Percentiles rank a stretch among this genome's conserved stretches.
phyloP scores from a whole-genome alignment of 306 rosid species.

The Notholithocarpus densiflorus region DNA sequence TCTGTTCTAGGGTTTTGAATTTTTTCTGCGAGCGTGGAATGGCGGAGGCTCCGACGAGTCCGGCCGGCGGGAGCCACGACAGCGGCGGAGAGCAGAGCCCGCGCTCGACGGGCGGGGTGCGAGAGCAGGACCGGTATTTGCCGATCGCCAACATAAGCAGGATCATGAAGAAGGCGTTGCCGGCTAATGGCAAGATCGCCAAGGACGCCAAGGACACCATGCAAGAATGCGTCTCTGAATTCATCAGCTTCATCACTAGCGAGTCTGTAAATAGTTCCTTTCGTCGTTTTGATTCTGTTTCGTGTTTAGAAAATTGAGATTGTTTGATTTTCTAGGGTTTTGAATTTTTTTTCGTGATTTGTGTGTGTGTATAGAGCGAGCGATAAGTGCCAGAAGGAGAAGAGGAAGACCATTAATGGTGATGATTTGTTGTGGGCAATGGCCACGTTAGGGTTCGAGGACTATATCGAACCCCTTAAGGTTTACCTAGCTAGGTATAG shows the following conservation, averaged over 20 bases:
- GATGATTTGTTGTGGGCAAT: slow-evolving; percentile 93
- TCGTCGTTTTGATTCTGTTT: neutral
- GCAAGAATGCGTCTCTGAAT: slow-evolving; percentile 89
- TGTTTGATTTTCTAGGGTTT: neutral
- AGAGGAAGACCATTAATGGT: slow-evolving; percentile 92
- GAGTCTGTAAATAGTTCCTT: slow-evolving; percentile 38
- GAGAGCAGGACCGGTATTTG: slow-evolving; percentile 77
- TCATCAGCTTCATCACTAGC: slow-evolving; percentile 93
- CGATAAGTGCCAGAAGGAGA: slow-evolving; percentile 93
- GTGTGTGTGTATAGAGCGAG: slow-evolving; percentile 57
- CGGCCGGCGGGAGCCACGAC: slow-evolving; percentile 65
- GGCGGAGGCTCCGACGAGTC: slow-evolving; percentile 81
- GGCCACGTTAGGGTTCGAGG: slow-evolving; percentile 93
- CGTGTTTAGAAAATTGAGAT: neutral
- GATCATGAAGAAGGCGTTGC: slow-evolving; percentile 89
- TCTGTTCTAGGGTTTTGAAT: slow-evolving; percentile 30
- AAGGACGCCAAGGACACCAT: slow-evolving; percentile 88
- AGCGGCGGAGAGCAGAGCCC: slow-evolving; percentile 91
- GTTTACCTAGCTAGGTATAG: slow-evolving; percentile 80
- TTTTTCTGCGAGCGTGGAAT: slow-evolving; percentile 10
- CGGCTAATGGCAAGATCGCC: slow-evolving; percentile 83
- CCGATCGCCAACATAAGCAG: slow-evolving; percentile 94
- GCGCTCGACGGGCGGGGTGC: slow-evolving; percentile 29
- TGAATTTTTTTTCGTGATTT: neutral
- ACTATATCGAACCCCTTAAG: slow-evolving; percentile 89